Base-by-base conservation (phyloP, 768 basidiomycete species). In the Cystofilobasidium bisporidii region DNA sequence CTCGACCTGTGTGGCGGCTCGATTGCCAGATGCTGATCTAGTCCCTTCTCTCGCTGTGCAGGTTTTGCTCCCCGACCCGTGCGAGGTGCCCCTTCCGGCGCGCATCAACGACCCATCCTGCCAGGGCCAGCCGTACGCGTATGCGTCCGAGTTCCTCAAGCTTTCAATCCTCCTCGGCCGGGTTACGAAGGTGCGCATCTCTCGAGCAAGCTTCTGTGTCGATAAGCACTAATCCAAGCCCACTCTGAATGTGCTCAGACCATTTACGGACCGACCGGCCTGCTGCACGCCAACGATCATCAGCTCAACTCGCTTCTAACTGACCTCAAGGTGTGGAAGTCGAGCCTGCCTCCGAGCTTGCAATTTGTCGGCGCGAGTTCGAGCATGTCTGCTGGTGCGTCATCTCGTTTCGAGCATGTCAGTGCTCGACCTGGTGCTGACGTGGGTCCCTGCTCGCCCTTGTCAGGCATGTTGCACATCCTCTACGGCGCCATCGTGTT, bases 121-220 rank as follows among this genome's bases (percentile, higher is more conserved):
- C 57, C 62, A 64, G 43, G 66, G 50, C 36, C 24, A 50, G 71
- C 76, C 77, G 1, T 76, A 73, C 65, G 71, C 74, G 11, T 92
- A 92, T 78, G 84, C 91, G 81, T 86, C 89, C 74, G 91, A 96
- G 76, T 85, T 98, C 69, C 86, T 94, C 64, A 87, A 92, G 65
- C 79, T 99, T 63, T 91, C 89, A 70, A 86, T 98, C 71, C 82
- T 98, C 64, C 83, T 98, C 41, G 96, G 96, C 14, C 83, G 89
- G 17, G 88, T 98, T 20, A 80, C 90, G 68, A 97, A 97, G 81
- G 86, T 59, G 5, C 20, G 47, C n/a, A 3, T 43, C n/a, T n/a
- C n/a, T n/a, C n/a, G 10, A 5, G 11, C 45, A 12, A 11, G 20
- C 45, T 47, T 47, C 20, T 20, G 45, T 12, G n/a, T n/a, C n/a